A percentile compares a stretch with the other conserved stretches of the same genome.
Evolutionary conservation across 352 stramenopile genomes (phyloP).

Genomic region (Phytophthora fragariae): DNA sequence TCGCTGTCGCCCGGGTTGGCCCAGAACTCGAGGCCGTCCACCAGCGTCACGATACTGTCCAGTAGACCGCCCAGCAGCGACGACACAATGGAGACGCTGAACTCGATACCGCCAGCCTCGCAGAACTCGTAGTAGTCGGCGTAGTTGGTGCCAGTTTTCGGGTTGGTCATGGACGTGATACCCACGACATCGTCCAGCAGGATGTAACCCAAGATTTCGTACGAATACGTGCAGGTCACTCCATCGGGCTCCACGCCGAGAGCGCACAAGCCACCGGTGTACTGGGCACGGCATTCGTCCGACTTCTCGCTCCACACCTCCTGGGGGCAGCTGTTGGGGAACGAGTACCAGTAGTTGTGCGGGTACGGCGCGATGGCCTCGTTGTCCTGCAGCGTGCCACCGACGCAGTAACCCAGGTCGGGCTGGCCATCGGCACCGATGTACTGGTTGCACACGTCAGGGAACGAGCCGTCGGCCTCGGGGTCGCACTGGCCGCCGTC

Average conservation of each 20-base stretch:
- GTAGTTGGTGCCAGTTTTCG: constrained; percentile 47
- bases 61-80: constrained; percentile 20
- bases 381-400: constrained; percentile 51
- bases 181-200: constrained; percentile 72
- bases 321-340: constrained; percentile 73
- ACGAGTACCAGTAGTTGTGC: constrained; percentile 87
- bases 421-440: constrained; percentile 50
- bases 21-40: constrained; percentile 72
- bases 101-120: constrained; percentile 58
- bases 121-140: constrained; percentile 78
- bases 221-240: constrained; percentile 67
- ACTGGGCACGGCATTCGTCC: constrained; percentile 41
- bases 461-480: constrained; percentile 45
- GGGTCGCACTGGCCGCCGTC: constrained; percentile 63
- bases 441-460: constrained; percentile 64
- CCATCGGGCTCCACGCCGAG: constrained; percentile 60
- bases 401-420: constrained; percentile 62
- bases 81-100: constrained; percentile 34
- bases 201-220: constrained; percentile 70
- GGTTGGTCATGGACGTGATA: constrained; percentile 75
- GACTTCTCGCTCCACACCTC: constrained; percentile 59
- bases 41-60: constrained; percentile 27
- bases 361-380: constrained; percentile 73
- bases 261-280: constrained; percentile 53
- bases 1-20: constrained; percentile 46